Conservation (phyloP, 2,329 filamentous ascomycete species). For the Fusarium longipes region DNA sequence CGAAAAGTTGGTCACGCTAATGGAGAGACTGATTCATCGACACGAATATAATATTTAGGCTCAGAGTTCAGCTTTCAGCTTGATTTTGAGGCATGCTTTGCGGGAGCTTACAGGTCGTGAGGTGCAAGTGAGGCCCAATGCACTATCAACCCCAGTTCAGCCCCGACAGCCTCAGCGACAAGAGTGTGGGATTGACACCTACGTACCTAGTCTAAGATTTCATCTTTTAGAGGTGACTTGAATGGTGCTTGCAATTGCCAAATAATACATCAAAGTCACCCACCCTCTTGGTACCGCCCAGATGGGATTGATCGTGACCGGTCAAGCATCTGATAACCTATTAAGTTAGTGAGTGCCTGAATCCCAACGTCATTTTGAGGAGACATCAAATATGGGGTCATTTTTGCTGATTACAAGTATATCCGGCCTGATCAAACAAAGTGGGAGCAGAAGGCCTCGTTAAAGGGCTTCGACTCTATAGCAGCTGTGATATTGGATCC, state of each 20-base stretch:
- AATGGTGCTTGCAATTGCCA: constrained; percentile 48
- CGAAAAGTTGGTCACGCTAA: not conserved
- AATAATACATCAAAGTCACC: constrained; percentile 47
- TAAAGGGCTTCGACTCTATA: constrained; percentile 9
- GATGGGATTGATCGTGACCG: constrained; percentile 33
- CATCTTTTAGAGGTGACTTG: constrained; percentile 20
- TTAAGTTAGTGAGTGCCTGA: constrained; percentile 17
- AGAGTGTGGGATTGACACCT: constrained; percentile 10
- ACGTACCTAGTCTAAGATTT: not conserved
- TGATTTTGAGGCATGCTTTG: constrained; percentile 16
- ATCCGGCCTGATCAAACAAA: constrained; percentile 23
- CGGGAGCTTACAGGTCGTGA: constrained; percentile 17
- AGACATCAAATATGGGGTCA: constrained; percentile 25
- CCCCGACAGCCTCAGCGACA: constrained; percentile 16
- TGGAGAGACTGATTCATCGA: constrained; percentile 2
- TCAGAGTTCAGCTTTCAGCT: constrained; percentile 11
- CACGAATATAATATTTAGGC: constrained; percentile 7
- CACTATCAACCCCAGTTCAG: not conserved
- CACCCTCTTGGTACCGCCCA: constrained; percentile 45
- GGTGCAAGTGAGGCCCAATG: constrained; percentile 33
- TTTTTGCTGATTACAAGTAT: constrained; percentile 12
- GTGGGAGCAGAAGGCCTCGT: constrained; percentile 28
- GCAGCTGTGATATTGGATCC: constrained; percentile 29
- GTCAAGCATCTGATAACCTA: constrained; percentile 35
- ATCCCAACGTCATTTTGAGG: constrained; percentile 33